Evolutionary conservation across 2,329 filamentous ascomycete genomes (phyloP), one percentile per base, ranked within the genome.

Genomic region (Rhexocercosporidium sp.): DNA sequence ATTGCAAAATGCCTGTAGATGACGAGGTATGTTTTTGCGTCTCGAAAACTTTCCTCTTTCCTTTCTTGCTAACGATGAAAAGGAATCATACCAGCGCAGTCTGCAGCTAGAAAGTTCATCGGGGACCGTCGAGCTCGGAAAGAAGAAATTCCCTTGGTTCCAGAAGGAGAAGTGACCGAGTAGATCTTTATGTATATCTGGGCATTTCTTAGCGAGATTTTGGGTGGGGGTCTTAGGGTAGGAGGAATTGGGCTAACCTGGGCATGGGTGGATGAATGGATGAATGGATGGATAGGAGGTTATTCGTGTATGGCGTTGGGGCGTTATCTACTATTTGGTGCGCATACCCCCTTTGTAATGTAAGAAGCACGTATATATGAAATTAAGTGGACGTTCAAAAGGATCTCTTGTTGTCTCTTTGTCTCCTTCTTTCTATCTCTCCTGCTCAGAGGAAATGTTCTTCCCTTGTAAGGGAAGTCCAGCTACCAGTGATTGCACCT

Each of bases 1-100:
- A 96, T 75, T 92, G 92, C 72, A 89, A 90, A 75, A 91, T 97
- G 81, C 85, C 89, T 53, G 91, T 89, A 64, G 94, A 97, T 80
- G 93, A 97, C 74, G 95, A 97, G 82, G 94, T 97, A 80, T 81
- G 90, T 81, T 27, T 29, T 65, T 27, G 18, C n/a, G 8, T 7
- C 16, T 46, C 46, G 60, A 31, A n/a, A 20, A 18, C 20, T 9
- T 20, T 39, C 27, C 18, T 25, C 31, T 27, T 46, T 34, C 18
- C 18, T 7, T 12, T 11, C 25, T 3, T 60, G 12, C 59, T 66
- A 59, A 64, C 18, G 3, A 5, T n/a, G 22, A n/a, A 29, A 29
- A 90, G 87, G 88, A 90, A 66, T 86, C 90, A 47, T 90, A 90
- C 74, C 86, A 89, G 74, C 82, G 87, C 64, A 90, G 87, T 75